Conservation (phyloP, 371 early-diverging fungal genomes). For the Fennellomyces sp. region DNA sequence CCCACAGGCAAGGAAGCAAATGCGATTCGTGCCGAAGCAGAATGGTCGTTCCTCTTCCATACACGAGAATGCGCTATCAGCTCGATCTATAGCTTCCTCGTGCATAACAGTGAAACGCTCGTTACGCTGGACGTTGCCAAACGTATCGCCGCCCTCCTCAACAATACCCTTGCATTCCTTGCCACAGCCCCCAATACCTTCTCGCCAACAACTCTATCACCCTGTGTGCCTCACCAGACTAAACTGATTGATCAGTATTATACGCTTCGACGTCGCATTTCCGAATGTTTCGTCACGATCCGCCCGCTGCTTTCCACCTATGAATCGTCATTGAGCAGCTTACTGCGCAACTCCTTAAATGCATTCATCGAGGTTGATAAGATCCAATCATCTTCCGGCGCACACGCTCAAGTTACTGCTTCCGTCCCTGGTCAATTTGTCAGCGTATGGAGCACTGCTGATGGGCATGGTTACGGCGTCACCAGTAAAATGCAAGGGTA, state of each 20-base stretch:
- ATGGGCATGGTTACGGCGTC: slow-evolving; percentile 67
- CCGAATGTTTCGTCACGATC: slow-evolving; percentile 74
- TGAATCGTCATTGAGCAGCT: slow-evolving; percentile 62
- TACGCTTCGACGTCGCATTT: slow-evolving; percentile 66
- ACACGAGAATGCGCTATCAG: slow-evolving; percentile 72
- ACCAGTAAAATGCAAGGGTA: slow-evolving; percentile 65
- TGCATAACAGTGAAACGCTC: slow-evolving; percentile 68
- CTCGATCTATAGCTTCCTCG: slow-evolving; percentile 74
- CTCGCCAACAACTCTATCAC: slow-evolving; percentile 41
- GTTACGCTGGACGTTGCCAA: slow-evolving; percentile 81
- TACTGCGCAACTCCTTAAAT: slow-evolving; percentile 57
- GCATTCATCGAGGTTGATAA: slow-evolving; percentile 65
- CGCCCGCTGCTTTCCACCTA: slow-evolving; percentile 65
- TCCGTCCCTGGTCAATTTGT: slow-evolving; percentile 61
- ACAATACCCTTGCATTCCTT: slow-evolving; percentile 73
- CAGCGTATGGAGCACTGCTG: slow-evolving; percentile 59
- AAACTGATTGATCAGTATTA: slow-evolving; percentile 68
- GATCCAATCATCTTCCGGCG: slow-evolving; percentile 52
- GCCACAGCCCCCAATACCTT: slow-evolving; percentile 61
- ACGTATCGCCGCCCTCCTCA: slow-evolving; percentile 77
- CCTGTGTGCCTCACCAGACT: slow-evolving; percentile 41
- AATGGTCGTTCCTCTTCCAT: slow-evolving; percentile 72
- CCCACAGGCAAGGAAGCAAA: slow-evolving; percentile 63
- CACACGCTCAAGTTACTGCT: slow-evolving; percentile 52
- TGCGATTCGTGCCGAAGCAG: slow-evolving; percentile 60